Evolutionary conservation across 1,139 yeast species (phyloP).

Genomic region (Kluyveromyces sp.): DNA sequence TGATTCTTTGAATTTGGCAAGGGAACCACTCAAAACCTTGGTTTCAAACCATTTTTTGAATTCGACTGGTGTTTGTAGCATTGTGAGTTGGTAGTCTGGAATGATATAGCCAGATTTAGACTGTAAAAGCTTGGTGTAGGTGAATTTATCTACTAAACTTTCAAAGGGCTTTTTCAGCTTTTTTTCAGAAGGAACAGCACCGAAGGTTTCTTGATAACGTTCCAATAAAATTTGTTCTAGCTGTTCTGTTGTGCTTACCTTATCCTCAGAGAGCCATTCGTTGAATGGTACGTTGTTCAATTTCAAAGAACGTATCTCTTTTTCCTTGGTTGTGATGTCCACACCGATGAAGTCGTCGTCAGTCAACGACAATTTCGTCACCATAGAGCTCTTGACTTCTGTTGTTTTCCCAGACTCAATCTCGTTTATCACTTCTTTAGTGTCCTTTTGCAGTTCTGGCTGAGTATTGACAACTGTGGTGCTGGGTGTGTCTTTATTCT

Average conservation of each 20-base stretch:
- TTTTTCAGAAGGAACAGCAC: slow-evolving; percentile 11
- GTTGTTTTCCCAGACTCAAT: slow-evolving; percentile 17
- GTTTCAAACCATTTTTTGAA: slow-evolving; percentile 40
- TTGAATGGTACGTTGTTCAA: slow-evolving; percentile 19
- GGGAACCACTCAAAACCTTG: slow-evolving; percentile 39
- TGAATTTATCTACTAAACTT: slow-evolving; percentile 54
- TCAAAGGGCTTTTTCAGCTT: slow-evolving; percentile 21
- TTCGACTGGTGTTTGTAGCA: slow-evolving; percentile 39
- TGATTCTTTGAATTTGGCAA: slow-evolving; percentile 47
- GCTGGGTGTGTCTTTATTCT: slow-evolving; percentile 5
- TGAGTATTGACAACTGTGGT: slow-evolving; percentile 3
- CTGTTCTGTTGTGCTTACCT: slow-evolving; percentile 20
- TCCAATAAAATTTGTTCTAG: slow-evolving; percentile 25
- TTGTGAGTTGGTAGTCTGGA: slow-evolving; percentile 55
- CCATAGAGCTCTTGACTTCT: slow-evolving; percentile 9
- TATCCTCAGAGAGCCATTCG: slow-evolving; percentile 32
- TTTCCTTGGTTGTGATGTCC: slow-evolving; percentile 10
- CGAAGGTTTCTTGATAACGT: slow-evolving; percentile 18
- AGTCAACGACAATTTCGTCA: slow-evolving; percentile 13
- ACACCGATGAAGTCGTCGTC: slow-evolving; percentile 27
- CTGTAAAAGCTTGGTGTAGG: slow-evolving; percentile 51
- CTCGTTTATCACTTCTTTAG: slow-evolving; percentile 18
- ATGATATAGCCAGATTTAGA: slow-evolving; percentile 53
- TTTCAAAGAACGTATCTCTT: slow-evolving; percentile 10
- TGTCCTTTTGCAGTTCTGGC: slow-evolving; percentile 11